These are phyloP conservation scores for Leccinum huronense DNA, from an alignment of 1,284 basidiomycete genomes.

Conservation along the genomic window DNA sequence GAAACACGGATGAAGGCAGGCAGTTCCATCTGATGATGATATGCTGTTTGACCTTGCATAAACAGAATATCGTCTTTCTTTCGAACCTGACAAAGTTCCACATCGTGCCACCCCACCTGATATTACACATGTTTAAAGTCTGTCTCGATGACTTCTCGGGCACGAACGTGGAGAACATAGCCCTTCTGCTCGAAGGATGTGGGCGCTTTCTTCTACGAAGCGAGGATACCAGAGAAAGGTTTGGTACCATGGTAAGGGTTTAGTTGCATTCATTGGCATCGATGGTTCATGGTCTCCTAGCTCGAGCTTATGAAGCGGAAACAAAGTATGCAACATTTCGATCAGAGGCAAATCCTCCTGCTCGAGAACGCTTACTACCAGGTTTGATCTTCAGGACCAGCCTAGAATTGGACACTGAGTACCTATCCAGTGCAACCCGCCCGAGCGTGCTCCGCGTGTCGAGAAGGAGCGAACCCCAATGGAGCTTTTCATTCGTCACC, in stretches of 20 bases:
- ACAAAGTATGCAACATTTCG: conserved; percentile 88
- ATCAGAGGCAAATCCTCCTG: conserved; percentile 84
- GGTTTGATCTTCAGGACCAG: conserved; percentile 42
- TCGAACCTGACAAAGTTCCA: conserved; percentile 95
- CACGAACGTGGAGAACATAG: conserved; percentile 91
- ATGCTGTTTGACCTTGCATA: background rate
- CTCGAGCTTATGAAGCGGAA: conserved; percentile 94
- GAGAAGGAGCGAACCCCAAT: conserved; percentile 86
- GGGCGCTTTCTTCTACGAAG: conserved; percentile 89
- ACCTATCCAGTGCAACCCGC: conserved; percentile 83
- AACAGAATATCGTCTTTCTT: conserved; percentile 84
- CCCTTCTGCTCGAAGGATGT: conserved; percentile 90
- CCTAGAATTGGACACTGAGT: conserved; percentile 10
- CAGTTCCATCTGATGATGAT: conserved; percentile 3
- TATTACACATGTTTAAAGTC: conserved; percentile 95
- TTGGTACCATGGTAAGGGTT: conserved; percentile 69
- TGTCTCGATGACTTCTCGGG: conserved; percentile 94
- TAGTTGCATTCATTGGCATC: background rate
- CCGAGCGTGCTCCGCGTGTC: conserved; percentile 83
- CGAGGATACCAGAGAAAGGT: conserved; percentile 85
- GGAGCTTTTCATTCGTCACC: conserved; percentile 90
- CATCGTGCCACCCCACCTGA: conserved; percentile 89
- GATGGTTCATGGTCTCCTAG: conserved; percentile 40
- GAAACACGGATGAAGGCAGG: conserved; percentile 81
- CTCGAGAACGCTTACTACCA: conserved; percentile 99